Conservation (phyloP, 208 protist species). For the Angomonas deanei region DNA sequence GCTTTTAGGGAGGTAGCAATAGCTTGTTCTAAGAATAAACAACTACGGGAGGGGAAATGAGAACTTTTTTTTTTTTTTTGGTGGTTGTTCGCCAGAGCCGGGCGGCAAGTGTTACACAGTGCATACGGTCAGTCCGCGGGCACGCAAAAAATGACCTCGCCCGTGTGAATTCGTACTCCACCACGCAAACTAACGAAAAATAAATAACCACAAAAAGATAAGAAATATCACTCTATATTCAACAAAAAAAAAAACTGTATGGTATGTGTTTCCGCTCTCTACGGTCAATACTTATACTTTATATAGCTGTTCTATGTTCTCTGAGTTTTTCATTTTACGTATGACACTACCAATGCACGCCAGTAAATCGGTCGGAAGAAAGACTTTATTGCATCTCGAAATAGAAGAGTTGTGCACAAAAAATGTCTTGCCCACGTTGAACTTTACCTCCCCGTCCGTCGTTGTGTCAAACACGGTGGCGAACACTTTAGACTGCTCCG, state of each 20-base stretch:
- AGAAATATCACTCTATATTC: neutral
- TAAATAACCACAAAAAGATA: neutral
- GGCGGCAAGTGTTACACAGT: too few relatives aligned
- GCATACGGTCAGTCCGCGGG: too few relatives aligned
- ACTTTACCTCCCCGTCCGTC: neutral
- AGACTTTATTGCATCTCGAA: neutral
- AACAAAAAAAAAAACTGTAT: neutral
- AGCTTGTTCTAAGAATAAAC: neutral
- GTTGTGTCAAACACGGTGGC: neutral
- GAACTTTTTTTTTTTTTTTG: neutral
- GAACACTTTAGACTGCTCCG: neutral
- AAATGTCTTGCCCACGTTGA: neutral
- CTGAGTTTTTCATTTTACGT: neutral
- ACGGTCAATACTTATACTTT: neutral
- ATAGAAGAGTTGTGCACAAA: neutral
- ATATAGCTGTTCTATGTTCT: neutral
- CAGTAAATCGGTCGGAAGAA: neutral
- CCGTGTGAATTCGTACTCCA: too few relatives aligned
- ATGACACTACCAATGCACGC: neutral
- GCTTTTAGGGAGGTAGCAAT: neutral
- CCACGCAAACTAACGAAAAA: too few relatives aligned
- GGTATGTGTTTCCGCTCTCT: neutral
- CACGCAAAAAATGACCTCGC: too few relatives aligned
- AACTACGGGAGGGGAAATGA: neutral
- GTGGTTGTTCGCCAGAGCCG: too few relatives aligned